Conservation (phyloP, 2,329 filamentous ascomycete genomes). For the Trichophyton equinum region DNA sequence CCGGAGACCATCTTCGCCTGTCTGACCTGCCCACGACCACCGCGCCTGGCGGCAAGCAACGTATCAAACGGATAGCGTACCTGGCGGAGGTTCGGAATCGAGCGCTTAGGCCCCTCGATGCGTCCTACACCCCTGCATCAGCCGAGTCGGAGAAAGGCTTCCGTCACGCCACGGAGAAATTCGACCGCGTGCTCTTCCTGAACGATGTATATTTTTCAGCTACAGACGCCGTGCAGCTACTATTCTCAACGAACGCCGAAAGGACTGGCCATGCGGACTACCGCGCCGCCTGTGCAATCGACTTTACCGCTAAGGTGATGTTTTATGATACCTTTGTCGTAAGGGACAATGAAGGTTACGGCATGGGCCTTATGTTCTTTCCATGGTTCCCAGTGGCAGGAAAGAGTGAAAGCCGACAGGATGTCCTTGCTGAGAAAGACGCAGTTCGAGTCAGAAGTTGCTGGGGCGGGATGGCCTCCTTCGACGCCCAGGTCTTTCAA, state of each 20-base stretch:
- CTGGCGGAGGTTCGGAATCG: constrained; percentile 11
- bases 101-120: constrained; percentile 9
- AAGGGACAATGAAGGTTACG: constrained; percentile 8
- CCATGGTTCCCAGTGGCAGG: constrained; percentile 9
- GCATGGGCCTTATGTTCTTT: constrained; percentile 10
- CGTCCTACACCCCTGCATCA: neutral
- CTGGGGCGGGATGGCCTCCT: constrained; percentile 10
- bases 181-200: constrained; percentile 9
- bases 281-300: constrained; percentile 10
- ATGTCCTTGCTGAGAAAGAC: constrained; percentile 7
- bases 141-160: constrained; percentile 2
- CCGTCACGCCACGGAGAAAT: neutral
- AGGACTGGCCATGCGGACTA: constrained; percentile 5
- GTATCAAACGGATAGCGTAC: constrained; percentile 9
- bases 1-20: constrained; percentile 8
- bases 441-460: constrained; percentile 10
- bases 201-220: constrained; percentile 11
- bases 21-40: constrained; percentile 5
- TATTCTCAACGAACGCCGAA: constrained; percentile 10
- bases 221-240: constrained; percentile 4
- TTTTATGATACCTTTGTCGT: constrained; percentile 12
- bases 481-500: constrained; percentile 7
- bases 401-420: constrained; percentile 4
- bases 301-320: constrained; percentile 9
- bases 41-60: constrained; percentile 4